A percentile compares a stretch with the other conserved stretches of the same genome.
These are phyloP conservation scores for Thelonectria olida DNA, from an alignment of 2,329 filamentous ascomycete species.

Conservation along the genomic window DNA sequence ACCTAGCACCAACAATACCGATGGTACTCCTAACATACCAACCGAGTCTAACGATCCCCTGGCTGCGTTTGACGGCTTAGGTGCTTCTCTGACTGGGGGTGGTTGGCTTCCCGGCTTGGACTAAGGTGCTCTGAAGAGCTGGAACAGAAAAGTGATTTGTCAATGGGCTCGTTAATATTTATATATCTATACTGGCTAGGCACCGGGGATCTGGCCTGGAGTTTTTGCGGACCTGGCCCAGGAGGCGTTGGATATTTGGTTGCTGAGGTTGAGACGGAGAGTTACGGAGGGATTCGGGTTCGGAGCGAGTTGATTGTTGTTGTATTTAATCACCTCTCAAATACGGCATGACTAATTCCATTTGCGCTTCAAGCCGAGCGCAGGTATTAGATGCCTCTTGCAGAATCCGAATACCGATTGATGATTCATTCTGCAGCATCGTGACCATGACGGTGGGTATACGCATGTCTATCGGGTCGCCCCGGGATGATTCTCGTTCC, in stretches of 20 bases:
- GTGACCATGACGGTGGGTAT: no score
- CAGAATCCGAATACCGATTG: neutral
- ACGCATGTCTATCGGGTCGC: neutral
- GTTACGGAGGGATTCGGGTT: neutral
- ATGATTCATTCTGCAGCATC: no score
- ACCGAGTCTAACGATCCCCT: conserved; percentile 35
- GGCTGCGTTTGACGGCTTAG: conserved; percentile 44
- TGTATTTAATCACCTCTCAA: neutral
- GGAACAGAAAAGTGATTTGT: neutral
- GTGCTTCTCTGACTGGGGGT: conserved; percentile 42
- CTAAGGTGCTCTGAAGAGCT: conserved; percentile 27
- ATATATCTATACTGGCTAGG: neutral
- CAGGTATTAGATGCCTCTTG: neutral
- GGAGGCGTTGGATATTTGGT: conserved; percentile 6
- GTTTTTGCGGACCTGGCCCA: neutral
- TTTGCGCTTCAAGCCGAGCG: neutral
- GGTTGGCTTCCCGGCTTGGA: conserved; percentile 50
- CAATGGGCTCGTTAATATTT: neutral
- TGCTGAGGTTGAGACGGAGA: neutral
- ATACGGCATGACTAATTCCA: neutral
- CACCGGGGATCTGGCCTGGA: conserved; percentile 4
- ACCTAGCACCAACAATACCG: conserved; percentile 26
- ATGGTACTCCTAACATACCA: conserved; percentile 26
- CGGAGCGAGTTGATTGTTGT: neutral
- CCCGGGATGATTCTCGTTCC: neutral